Base-by-base conservation (phyloP, 805 yeast genomes). In the Novakomyces olei region DNA sequence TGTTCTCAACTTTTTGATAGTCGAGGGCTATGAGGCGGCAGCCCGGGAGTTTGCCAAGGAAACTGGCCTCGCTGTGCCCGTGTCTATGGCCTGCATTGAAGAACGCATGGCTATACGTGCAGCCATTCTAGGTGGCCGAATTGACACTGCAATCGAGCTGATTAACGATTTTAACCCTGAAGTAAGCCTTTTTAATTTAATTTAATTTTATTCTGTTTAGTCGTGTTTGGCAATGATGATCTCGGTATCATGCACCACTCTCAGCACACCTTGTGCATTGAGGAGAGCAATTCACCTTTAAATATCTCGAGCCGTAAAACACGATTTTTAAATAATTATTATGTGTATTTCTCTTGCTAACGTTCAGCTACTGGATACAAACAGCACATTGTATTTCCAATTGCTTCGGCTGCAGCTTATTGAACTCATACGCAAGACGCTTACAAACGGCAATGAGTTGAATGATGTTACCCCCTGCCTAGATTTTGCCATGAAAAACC, bases 11-110 rank as follows among this genome's bases (percentile, higher is more conserved):
- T 78, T 75, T 50, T 63, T 80, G 38, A 66, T 80, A 9, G 67
- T 69, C 33, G 83, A 78, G 52, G 91, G 88, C 0, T 73, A 75
- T 46, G 71, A 70, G 37, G 62, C 69, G 9, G 71, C 91, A 0
- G 75, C 79, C 1, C 36, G 54, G 9, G 60, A 61, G 29, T 69
- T 77, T 54, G 64, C 79, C 3, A 54, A 56, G 34, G 88, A 76
- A 41, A 53, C 57, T 3, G 40, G 44, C 22, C 35, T 53, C 18
- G 34, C 37, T 10, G 37, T 47, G 5, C 28, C 43, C 2, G 40
- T 43, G 24, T 76, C 72, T 4, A 53, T 62, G 35, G 53, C 61
- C 18, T 60, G 70, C 1, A 71, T 72, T 23, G 49, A 54, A 10
- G 60, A 60, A 19, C 53, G 91, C 19, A 60, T 57, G 41, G 54